A percentile compares a stretch with the other conserved stretches of the same genome.
phyloP scores from a whole-genome alignment of 768 basidiomycete species.

The Fibroporia radiculosa region DNA sequence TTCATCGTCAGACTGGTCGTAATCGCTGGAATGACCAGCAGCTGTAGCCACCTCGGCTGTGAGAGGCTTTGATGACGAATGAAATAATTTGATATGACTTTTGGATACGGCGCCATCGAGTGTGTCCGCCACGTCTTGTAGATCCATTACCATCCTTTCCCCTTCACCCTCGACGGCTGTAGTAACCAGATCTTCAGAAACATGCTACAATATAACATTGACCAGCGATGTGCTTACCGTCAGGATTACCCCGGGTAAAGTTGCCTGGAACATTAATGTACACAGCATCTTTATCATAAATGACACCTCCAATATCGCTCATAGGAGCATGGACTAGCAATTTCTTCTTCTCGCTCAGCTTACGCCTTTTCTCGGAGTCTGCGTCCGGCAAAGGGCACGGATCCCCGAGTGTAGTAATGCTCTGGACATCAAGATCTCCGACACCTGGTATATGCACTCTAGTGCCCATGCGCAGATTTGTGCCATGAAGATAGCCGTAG shows the following conservation, averaged over 20 bases:
- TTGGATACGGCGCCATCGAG: slow-evolving; percentile 77
- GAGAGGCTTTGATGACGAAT: slow-evolving; percentile 69
- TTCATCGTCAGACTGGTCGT: slow-evolving; percentile 19
- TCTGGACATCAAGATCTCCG: slow-evolving; percentile 77
- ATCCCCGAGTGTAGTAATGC: slow-evolving; percentile 73
- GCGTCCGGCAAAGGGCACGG: slow-evolving; percentile 92
- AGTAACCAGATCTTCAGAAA: not conserved
- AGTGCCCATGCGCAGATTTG: slow-evolving; percentile 66
- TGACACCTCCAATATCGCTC: slow-evolving; percentile 95
- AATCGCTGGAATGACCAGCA: slow-evolving; percentile 13
- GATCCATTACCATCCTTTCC: slow-evolving; percentile 94
- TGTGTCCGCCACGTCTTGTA: slow-evolving; percentile 80
- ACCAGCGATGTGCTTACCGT: slow-evolving; percentile 35
- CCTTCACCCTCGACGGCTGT: slow-evolving; percentile 84
- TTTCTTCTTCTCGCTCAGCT: slow-evolving; percentile 93
- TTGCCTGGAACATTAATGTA: slow-evolving; percentile 97
- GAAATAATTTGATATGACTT: slow-evolving; percentile 79
- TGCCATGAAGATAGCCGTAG: slow-evolving; percentile 92
- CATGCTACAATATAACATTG: not conserved
- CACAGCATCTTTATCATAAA: slow-evolving; percentile 97
- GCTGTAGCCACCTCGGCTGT: slow-evolving; percentile 29
- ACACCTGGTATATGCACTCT: slow-evolving; percentile 93
- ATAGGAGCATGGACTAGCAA: slow-evolving; percentile 92
- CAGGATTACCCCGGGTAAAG: slow-evolving; percentile 72
- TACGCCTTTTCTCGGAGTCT: slow-evolving; percentile 85